Evolutionary conservation across 108 stramenopile species (phyloP).

Genomic region (Cyclostephanos invisitatus): DNA sequence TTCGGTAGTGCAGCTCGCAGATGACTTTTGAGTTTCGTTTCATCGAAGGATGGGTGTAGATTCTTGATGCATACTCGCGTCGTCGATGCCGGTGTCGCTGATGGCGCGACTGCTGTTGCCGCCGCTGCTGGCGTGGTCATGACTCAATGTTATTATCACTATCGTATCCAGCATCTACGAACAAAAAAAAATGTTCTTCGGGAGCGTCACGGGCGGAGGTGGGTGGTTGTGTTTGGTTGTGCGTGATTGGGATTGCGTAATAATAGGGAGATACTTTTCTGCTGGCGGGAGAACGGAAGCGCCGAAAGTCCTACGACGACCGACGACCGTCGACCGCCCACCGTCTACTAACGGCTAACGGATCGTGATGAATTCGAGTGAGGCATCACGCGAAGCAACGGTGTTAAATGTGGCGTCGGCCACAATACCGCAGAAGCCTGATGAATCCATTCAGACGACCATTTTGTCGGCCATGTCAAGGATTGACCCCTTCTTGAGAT

Average conservation of each 20-base stretch:
- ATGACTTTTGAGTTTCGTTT: slow-evolving; percentile 60
- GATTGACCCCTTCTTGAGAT: slow-evolving; percentile 75
- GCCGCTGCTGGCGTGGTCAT: slow-evolving; percentile 16
- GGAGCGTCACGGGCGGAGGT: too few relatives aligned
- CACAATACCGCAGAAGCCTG: neutral
- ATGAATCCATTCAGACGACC: neutral
- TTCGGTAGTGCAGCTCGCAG: slow-evolving; percentile 33
- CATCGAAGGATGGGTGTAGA: slow-evolving; percentile 68
- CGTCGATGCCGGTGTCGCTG: slow-evolving; percentile 17
- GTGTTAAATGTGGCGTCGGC: neutral
- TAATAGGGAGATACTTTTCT: too few relatives aligned
- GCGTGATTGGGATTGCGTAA: too few relatives aligned
- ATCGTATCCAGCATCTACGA: too few relatives aligned
- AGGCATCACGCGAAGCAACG: neutral
- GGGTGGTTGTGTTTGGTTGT: too few relatives aligned
- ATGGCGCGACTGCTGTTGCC: slow-evolving; percentile 6
- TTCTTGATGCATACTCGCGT: slow-evolving; percentile 88
- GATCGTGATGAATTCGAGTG: too few relatives aligned
- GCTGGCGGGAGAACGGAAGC: too few relatives aligned
- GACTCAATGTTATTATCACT: too few relatives aligned
- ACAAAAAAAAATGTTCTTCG: too few relatives aligned
- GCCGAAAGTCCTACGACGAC: too few relatives aligned
- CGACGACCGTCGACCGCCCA: too few relatives aligned
- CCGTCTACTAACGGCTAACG: too few relatives aligned
- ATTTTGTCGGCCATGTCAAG: slow-evolving; percentile 21